Base-by-base conservation (phyloP, 2,329 filamentous ascomycete species). In the Emergomyces pasteurianus region DNA sequence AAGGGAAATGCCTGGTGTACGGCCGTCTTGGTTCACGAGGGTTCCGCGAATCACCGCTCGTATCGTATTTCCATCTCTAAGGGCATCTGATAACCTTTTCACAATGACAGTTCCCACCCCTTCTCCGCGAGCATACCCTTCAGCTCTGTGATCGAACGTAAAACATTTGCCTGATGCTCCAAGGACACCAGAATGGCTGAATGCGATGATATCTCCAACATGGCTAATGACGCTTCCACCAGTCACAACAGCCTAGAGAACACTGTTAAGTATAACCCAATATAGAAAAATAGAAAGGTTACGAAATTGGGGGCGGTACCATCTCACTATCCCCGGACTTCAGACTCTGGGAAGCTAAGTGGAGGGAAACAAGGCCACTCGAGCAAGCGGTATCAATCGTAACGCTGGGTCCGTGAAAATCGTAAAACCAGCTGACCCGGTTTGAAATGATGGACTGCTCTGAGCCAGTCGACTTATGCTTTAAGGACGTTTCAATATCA, bases 111-210 rank as follows among this genome's bases (percentile, higher is more conserved):
- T 64, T 3, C 67, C 74, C 18, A 74, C 66, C 8, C 74, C 78
- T 65, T 80, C 78, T 21, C 76, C 77, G 8, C 76, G 69, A 12
- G 68, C 72, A 64, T 78, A 79, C 0, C 78, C 78, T 59, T 73
- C 70, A 1, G 72, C 75, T 31, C 67, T 63, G 21, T 68, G 62
- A 61, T 77, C 76, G 61, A 70, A 73, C 18, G 58, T 67, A 31
- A 67, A 65, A 50, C 63, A 70, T 43, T 54, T 61, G 3, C 68
- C 64, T 52, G 67, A 65, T 54, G 64, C 63, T 49, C 63, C 64
- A 10, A 67, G 55, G 53, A 68, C 64, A 21, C 58, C 56, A 26
- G 49, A 38, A 53, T 60, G 57, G 7, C 53, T 57, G 23, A 64
- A 63, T 28, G 58, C 57, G 18, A 61, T 55, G 26, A 60, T 56